Evolutionary conservation across 2,329 filamentous ascomycete genomes (phyloP).

Genomic region (Zelopaecilomyces penicillatus): DNA sequence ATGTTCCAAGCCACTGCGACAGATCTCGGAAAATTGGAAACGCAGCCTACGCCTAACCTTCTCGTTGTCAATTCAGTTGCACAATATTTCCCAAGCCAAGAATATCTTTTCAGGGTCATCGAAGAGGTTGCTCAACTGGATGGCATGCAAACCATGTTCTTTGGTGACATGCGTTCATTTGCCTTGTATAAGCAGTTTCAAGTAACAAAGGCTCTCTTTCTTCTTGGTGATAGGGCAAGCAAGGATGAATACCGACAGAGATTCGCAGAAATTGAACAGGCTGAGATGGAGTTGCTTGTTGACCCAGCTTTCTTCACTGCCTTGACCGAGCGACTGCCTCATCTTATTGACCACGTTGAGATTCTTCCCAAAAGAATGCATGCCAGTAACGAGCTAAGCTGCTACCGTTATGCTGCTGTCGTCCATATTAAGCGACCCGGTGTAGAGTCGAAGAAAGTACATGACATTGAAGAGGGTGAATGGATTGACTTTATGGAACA

Average conservation of each 20-base stretch:
- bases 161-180: conserved; percentile 15
- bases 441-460: neutral
- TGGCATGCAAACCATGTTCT: conserved; percentile 8
- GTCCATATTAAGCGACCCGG: conserved; percentile 8
- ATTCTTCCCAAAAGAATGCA: conserved; percentile 18
- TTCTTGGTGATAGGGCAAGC: neutral
- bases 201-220: conserved; percentile 5
- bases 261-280: conserved; percentile 8
- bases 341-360: conserved; percentile 14
- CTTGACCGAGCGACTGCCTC: conserved; percentile 7
- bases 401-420: conserved; percentile 18
- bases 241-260: conserved; percentile 2
- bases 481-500: conserved; percentile 16
- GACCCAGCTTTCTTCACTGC: conserved; percentile 18
- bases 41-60: conserved; percentile 4
- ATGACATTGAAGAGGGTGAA: conserved; percentile 3
- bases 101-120: conserved; percentile 14
- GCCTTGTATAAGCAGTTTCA: conserved; percentile 11
- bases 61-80: conserved; percentile 20
- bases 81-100: conserved; percentile 19
- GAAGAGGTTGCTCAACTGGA: conserved; percentile 6
- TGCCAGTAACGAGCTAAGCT: conserved; percentile 18
- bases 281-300: conserved; percentile 16
- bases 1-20: conserved; percentile 15
- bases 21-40: conserved; percentile 6